Evolutionary conservation across 306 rosid species (phyloP).

Genomic region (Rosa multiflora): DNA sequence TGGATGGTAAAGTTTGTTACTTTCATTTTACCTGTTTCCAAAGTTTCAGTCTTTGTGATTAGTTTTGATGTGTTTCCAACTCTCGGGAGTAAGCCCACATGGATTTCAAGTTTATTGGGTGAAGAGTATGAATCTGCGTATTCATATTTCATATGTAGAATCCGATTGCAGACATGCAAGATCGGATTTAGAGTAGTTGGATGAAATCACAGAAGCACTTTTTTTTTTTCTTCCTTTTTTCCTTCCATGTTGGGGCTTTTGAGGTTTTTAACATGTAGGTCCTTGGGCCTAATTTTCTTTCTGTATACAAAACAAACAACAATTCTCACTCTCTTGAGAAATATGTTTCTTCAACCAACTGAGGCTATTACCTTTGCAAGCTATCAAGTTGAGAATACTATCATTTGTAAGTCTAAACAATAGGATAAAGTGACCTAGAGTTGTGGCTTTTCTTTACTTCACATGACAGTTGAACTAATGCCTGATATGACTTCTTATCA

Average conservation of each 20-base stretch:
- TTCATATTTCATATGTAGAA: conserved; percentile 18
- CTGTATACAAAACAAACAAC: neutral
- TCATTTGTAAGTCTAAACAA: conserved; percentile 14
- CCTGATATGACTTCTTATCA: neutral
- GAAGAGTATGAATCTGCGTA: conserved; percentile 3
- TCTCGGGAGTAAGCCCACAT: conserved; percentile 1
- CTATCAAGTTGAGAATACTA: neutral
- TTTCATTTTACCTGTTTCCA: conserved; percentile 16
- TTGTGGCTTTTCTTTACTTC: neutral
- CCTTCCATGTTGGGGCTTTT: neutral
- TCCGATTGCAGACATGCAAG: conserved; percentile 7
- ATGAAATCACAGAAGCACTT: conserved; percentile 14
- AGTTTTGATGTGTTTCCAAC: conserved; percentile 18
- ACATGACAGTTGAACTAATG: neutral
- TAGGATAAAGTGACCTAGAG: neutral
- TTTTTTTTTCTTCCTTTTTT: neutral
- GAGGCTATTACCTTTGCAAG: neutral
- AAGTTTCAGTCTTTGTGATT: conserved; percentile 19
- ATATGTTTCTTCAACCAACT: neutral
- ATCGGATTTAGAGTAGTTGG: neutral
- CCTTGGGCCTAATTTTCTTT: neutral
- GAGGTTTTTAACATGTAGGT: neutral
- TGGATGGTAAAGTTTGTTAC: conserved; percentile 2
- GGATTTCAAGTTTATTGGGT: conserved; percentile 1
- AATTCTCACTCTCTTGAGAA: neutral